phyloP scores from a whole-genome alignment of 2,329 filamentous ascomycete species.

The Zalaria obscura region DNA sequence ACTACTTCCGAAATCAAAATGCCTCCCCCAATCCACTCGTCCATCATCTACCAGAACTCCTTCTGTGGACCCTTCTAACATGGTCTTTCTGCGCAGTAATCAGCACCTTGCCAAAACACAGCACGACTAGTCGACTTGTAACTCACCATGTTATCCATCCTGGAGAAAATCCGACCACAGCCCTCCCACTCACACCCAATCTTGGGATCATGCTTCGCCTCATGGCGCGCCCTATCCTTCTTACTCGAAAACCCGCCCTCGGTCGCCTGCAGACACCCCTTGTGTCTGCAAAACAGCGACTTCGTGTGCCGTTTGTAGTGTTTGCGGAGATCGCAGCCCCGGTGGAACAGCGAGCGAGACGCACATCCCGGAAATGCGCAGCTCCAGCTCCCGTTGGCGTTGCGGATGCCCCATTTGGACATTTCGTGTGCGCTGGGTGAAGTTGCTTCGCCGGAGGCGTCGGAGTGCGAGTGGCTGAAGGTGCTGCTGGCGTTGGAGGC shows the following conservation, averaged over 20 bases:
- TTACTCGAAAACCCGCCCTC: constrained; percentile 48
- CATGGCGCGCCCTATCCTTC: constrained; percentile 47
- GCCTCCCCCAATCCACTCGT: too few relatives aligned
- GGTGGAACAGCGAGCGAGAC: constrained; percentile 42
- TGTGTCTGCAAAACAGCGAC: constrained; percentile 44
- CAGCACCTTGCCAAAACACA: constrained; percentile 1
- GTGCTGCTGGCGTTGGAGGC: constrained; percentile 14
- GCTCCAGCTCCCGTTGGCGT: constrained; percentile 38
- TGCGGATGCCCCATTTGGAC: constrained; percentile 25
- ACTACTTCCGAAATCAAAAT: too few relatives aligned
- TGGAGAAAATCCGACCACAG: constrained; percentile 44
- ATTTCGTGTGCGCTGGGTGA: constrained; percentile 19
- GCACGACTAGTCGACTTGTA: neutral
- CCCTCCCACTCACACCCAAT: constrained; percentile 44
- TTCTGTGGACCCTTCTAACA: constrained; percentile 10
- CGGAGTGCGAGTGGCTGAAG: constrained; percentile 9
- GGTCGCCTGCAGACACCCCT: constrained; percentile 41
- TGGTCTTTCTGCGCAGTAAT: constrained; percentile 10
- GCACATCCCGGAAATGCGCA: constrained; percentile 45
- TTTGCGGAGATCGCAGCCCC: constrained; percentile 47
- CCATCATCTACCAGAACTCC: neutral
- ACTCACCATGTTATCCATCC: constrained; percentile 47
- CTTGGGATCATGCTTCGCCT: constrained; percentile 49
- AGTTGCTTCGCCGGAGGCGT: constrained; percentile 13
- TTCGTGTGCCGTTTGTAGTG: constrained; percentile 50